A percentile compares a stretch with the other conserved stretches of the same genome.
These are phyloP conservation scores for Paratrypanosoma confusum DNA, from an alignment of 208 protist genomes.

Conservation along the genomic window DNA sequence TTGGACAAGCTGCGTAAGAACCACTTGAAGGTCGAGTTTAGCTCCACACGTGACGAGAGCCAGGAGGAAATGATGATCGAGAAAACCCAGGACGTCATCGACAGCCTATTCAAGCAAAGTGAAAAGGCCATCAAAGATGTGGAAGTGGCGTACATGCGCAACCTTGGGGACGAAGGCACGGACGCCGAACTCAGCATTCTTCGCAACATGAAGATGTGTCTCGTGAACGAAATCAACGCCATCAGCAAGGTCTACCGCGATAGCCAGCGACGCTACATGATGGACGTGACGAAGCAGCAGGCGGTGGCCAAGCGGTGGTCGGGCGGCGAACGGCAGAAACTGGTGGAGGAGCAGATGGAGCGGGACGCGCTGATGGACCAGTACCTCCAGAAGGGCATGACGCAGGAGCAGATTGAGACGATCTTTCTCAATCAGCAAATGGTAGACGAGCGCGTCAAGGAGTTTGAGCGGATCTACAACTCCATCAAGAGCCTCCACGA, in stretches of 20 bases:
- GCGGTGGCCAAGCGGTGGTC: slow-evolving; percentile 73
- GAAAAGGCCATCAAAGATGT: slow-evolving; percentile 68
- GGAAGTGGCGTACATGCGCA: slow-evolving; percentile 50
- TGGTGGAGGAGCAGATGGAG: slow-evolving; percentile 79
- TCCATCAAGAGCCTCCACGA: slow-evolving; percentile 91
- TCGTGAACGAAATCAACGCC: slow-evolving; percentile 78
- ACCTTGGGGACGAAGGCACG: slow-evolving; percentile 74
- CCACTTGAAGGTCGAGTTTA: slow-evolving; percentile 85
- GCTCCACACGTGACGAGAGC: slow-evolving; percentile 64
- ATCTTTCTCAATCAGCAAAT: slow-evolving; percentile 87
- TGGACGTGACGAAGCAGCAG: slow-evolving; percentile 85
- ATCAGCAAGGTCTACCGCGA: slow-evolving; percentile 84
- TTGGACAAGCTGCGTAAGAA: slow-evolving; percentile 68
- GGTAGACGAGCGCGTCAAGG: slow-evolving; percentile 85
- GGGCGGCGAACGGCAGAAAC: slow-evolving; percentile 66
- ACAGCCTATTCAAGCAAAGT: slow-evolving; percentile 77
- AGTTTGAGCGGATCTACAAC: slow-evolving; percentile 87
- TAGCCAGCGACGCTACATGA: slow-evolving; percentile 86
- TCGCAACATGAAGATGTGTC: slow-evolving; percentile 88
- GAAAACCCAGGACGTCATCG: slow-evolving; percentile 57
- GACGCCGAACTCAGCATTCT: slow-evolving; percentile 82
- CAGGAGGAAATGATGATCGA: slow-evolving; percentile 78
- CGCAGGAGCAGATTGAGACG: slow-evolving; percentile 87
- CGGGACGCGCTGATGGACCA: slow-evolving; percentile 82
- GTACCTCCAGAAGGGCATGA: slow-evolving; percentile 86